A percentile compares a stretch with the other conserved stretches of the same genome.
phyloP scores from a whole-genome alignment of 768 basidiomycete species.

The Phanerodontia chrysosporium region DNA sequence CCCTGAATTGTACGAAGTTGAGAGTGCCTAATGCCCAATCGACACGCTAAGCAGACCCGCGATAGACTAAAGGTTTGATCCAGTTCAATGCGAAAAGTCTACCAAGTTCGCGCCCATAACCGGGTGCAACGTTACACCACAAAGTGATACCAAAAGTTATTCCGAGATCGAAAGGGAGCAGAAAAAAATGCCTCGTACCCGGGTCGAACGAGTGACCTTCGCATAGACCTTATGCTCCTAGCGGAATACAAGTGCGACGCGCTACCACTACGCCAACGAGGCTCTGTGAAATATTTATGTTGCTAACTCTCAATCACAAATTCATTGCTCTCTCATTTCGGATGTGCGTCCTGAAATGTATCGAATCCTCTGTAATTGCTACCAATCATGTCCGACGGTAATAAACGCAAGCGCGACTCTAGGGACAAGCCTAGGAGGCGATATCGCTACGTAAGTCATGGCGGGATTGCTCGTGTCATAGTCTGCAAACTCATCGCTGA shows the following conservation, averaged over 20 bases:
- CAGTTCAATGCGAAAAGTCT: no score
- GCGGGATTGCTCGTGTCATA: neutral
- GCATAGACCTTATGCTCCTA: conserved; percentile 20
- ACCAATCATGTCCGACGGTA: conserved; percentile 18
- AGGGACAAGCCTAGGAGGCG: conserved; percentile 21
- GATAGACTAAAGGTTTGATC: no score
- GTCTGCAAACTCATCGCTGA: neutral
- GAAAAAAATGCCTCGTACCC: conserved; percentile 34
- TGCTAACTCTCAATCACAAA: neutral
- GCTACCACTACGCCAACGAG: conserved; percentile 40
- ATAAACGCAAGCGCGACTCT: conserved; percentile 23
- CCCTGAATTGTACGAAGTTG: no score
- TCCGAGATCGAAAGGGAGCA: neutral
- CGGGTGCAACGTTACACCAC: no score
- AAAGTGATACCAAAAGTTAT: no score
- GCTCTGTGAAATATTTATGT: neutral
- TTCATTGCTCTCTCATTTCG: neutral
- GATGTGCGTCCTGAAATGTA: no score
- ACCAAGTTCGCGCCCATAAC: no score
- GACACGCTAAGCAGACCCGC: no score
- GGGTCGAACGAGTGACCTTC: conserved; percentile 45
- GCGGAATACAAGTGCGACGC: conserved; percentile 39
- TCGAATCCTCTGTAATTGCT: no score
- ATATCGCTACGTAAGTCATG: conserved; percentile 18
- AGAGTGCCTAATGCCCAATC: no score